Conservation (phyloP, 2,329 filamentous ascomycete species). For the Dactylellina drechsleri region DNA sequence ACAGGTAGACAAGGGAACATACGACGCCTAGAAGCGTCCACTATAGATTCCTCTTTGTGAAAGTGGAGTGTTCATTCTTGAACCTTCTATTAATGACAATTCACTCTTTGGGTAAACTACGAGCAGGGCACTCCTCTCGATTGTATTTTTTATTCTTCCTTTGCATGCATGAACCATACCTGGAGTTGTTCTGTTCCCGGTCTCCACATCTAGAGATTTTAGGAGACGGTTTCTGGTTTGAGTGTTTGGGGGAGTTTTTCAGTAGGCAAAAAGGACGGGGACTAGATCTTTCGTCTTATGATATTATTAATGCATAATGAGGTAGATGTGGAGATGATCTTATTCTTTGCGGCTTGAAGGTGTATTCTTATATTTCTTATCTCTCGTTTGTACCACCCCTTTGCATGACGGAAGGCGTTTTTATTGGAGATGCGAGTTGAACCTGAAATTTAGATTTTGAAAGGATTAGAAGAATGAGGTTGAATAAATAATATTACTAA, state of each 20-base stretch:
- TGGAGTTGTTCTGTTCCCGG: conserved; percentile 9
- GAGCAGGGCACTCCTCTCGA: too few species aligned
- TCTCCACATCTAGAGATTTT: conserved; percentile 4
- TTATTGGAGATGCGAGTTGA: not conserved
- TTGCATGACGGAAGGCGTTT: conserved; percentile 50
- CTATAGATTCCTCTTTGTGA: not conserved
- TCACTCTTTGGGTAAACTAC: too few species aligned
- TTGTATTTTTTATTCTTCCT: conserved; percentile 1
- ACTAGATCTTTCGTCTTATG: conserved; percentile 1
- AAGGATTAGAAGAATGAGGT: too few species aligned
- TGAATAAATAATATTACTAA: not conserved
- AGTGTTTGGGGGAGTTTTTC: not conserved
- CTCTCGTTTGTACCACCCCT: conserved; percentile 43
- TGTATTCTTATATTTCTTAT: conserved; percentile 22
- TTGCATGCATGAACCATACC: conserved; percentile 27
- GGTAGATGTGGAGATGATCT: conserved; percentile 16
- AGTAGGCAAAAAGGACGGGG: not conserved
- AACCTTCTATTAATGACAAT: too few species aligned
- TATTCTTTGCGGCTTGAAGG: conserved; percentile 2
- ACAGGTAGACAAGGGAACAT: conserved; percentile 45
- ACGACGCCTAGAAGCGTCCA: conserved; percentile 32
- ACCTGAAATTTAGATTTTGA: too few species aligned
- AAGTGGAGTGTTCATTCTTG: too few species aligned
- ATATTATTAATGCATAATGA: conserved; percentile 52
- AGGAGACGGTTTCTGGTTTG: not conserved